Conservation (phyloP, 768 basidiomycete species). For the Boletus tylopilopsis region DNA sequence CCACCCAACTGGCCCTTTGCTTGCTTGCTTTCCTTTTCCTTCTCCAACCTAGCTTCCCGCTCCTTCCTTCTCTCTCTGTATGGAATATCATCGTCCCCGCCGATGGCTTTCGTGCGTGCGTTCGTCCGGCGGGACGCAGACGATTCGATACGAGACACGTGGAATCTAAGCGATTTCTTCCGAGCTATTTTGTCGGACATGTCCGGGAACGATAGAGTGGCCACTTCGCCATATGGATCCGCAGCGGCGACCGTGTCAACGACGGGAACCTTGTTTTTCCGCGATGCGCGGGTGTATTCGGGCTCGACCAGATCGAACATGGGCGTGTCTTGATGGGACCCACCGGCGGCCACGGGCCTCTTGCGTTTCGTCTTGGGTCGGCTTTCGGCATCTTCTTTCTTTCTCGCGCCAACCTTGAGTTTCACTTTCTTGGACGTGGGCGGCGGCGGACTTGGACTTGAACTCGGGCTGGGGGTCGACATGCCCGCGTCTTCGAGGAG, state of each 20-base stretch:
- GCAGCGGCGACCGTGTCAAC: slow-evolving; percentile 7
- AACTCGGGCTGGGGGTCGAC: neutral
- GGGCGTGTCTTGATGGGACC: slow-evolving; percentile 15
- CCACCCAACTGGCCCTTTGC: slow-evolving; percentile 35
- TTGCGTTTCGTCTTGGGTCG: slow-evolving; percentile 66
- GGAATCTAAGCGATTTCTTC: slow-evolving; percentile 84
- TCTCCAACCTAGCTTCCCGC: slow-evolving; percentile 51
- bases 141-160: slow-evolving; percentile 87
- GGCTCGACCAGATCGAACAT: slow-evolving; percentile 82
- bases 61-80: slow-evolving; percentile 73
- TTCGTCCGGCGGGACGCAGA: slow-evolving; percentile 70
- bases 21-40: slow-evolving; percentile 38
- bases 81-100: slow-evolving; percentile 95
- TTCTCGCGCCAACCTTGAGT: neutral
- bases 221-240: slow-evolving; percentile 69
- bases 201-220: slow-evolving; percentile 64
- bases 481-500: slow-evolving; percentile 51
- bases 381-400: slow-evolving; percentile 8
- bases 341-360: slow-evolving; percentile 24
- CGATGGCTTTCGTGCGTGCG: slow-evolving; percentile 64
- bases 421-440: neutral
- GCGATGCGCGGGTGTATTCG: slow-evolving; percentile 37
- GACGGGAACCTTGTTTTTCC: slow-evolving; percentile 14
- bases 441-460: slow-evolving; percentile 9
- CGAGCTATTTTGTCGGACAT: slow-evolving; percentile 79